phyloP scores from a whole-genome alignment of 2,329 filamentous ascomycete genomes.

The Claviceps arundinis region DNA sequence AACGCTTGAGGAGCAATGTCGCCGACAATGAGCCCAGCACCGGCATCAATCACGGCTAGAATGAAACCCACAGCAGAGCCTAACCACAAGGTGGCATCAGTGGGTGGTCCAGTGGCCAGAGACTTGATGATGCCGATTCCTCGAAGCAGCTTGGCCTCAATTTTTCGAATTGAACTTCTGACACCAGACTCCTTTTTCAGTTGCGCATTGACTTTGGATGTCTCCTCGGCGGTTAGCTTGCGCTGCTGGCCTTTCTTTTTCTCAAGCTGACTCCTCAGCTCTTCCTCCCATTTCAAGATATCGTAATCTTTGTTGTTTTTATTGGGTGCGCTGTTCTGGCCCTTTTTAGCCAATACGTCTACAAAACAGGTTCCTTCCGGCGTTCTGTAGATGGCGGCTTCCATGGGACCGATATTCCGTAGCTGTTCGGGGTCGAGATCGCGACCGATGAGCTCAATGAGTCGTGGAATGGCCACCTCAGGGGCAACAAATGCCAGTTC shows the following conservation, averaged over 20 bases:
- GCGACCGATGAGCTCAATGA: conserved; percentile 59
- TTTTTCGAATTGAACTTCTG: conserved; percentile 53
- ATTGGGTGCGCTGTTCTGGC: conserved; percentile 53
- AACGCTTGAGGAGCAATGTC: conserved; percentile 68
- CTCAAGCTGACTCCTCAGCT: conserved; percentile 75
- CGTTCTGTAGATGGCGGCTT: conserved; percentile 86
- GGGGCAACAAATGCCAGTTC: conserved; percentile 92
- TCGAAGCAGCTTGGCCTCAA: conserved; percentile 61
- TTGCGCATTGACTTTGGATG: conserved; percentile 80
- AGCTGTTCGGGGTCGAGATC: conserved; percentile 64
- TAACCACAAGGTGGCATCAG: conserved; percentile 79
- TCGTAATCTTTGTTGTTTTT: conserved; percentile 95
- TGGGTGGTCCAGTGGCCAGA: conserved; percentile 77
- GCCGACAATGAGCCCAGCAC: conserved; percentile 69
- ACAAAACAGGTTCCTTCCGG: conserved; percentile 80
- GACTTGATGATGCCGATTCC: conserved; percentile 77
- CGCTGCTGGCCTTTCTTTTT: conserved; percentile 84
- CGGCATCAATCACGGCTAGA: conserved; percentile 61
- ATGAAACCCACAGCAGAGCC: conserved; percentile 64
- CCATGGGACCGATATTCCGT: conserved; percentile 63
- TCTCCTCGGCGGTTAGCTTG: conserved; percentile 83
- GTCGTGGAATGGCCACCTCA: conserved; percentile 59
- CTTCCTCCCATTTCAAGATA: conserved; percentile 92
- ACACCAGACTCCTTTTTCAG: conserved; percentile 76
- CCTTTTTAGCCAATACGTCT: conserved; percentile 79